Base-by-base conservation (phyloP, 805 yeast genomes). In the Teunomyces tritomae region DNA sequence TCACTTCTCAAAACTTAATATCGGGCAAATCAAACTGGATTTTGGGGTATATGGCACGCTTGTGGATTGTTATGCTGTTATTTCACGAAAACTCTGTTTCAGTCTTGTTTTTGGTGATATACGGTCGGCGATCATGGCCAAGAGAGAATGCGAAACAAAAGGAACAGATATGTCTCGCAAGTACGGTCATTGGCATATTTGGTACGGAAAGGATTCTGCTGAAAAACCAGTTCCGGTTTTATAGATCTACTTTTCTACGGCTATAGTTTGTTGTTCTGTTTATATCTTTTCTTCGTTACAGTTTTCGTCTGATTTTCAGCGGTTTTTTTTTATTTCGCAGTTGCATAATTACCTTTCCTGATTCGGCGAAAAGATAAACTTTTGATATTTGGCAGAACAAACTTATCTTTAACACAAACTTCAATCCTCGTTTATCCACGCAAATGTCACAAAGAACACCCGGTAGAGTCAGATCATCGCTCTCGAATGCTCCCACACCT, bases 131-230 rank as follows among this genome's bases (percentile, higher is more conserved):
- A 77, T 87, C 20, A 57, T 61, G 5, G 89, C 85, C 2, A 84
- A 82, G 62, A 64, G 65, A 28, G 57, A 61, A 14, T 52, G 51
- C 7, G 67, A 61, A 39, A 49, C 56, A 2, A 48, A 42, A 11
- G 68, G 64, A 2, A 63, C 78, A 0, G 46, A 35, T 2, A 55
- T 84, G 54, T 58, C 68, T 45, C 54, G 53, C 4, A 80, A 76
- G 54, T 87, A 83, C 56, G 62, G 61, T 8, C 78, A 70, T 4
- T 87, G 94, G 94, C 64, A 72, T 6, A 64, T 84, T 1, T 77
- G 83, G 81, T 87, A 79, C 54, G 87, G 85, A 0, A 76, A 74
- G 39, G 95, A 87, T 61, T 78, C 79, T 1, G 73, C 87, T 5
- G 90, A 85, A 53, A 71, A 64, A 11, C 28, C 27, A 10, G 40